Base-by-base conservation (phyloP, 805 yeast species). In the Maudiozyma barnettii region DNA sequence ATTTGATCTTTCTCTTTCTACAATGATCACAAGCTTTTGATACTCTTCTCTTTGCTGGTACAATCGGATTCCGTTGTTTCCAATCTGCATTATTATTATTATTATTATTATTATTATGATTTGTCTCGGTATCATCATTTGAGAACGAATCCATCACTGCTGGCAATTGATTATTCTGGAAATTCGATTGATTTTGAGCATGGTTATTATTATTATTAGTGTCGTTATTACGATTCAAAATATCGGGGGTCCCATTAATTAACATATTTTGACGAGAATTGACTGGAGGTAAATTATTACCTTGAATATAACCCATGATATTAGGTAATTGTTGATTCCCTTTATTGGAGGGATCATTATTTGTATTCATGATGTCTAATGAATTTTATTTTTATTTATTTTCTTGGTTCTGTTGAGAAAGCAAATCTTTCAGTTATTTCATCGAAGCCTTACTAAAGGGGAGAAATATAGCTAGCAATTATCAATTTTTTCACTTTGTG, bases 11-110 rank as follows among this genome's bases (percentile, higher is more conserved):
- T 39, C 66, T 54, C 44, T 51, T 61, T 45, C 67, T 54, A 50
- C 67, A 63, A 45, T 56, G 56, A 49, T 63, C 67, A 51, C 67
- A 63, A 13, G 67, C 67, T 44, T 56, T 59, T 10, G 61, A 46
- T 8, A 57, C 66, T 45, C 67, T 53, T 47, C 53, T 60, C 44
- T 57, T 58, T 3, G 41, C 18, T 14, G 16, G 36, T 3, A 14
- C 36, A 13, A 26, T 26, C 10, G 30, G 30, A 26, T 3, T 26
- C 30, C 10, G 30, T 36, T 22, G 43, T 16, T 36, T 16, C 39
- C 43, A 10, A 16, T n/a, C 36, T 2, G 41, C 16, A 9, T 16
- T 33, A 18, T n/a, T n/a, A 18, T 21, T 33, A 9, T 10, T 33
- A 10, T 20, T 42, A 5, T 4, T 29, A 13, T 3, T 21, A 30